Base-by-base conservation (phyloP, 208 protist species). In the Trypanosoma boissoni region DNA sequence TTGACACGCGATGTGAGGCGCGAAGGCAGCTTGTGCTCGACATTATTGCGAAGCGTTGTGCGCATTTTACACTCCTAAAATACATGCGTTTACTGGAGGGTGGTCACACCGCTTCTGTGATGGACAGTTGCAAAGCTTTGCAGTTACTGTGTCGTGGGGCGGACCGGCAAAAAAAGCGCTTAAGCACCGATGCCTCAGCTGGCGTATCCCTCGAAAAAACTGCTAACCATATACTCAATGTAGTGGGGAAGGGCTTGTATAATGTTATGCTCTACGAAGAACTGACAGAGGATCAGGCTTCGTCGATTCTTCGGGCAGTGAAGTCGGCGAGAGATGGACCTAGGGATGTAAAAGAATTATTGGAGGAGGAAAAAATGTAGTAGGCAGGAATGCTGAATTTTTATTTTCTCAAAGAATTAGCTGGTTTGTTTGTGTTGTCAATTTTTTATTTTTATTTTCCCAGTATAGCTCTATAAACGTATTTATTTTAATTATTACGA, bases 41-140 rank as follows among this genome's bases (percentile, higher is more conserved):
- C 24, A 66, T 91, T 24, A 64, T 91, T 7, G 78, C 69, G 2
- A 63, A 80, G 43, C 76, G 81, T 16, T 78, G 82, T 31, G 84
- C 73, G 0, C 82, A 94, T 61, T 64, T 94, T 27, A 78, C 80
- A 3, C 46, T 94, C 16, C 56, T 91, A 28, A 91, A 92, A 69
- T 89, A 88, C 52, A 56, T 94, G 16, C 83, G 81, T 44, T 53
- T 91, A 37, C 69, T 83, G 6, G 80, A 80, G 26, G 72, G 58
- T 23, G 67, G 69, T 23, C 74, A 94, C 52, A 49, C 58, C 0
- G 69, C 79, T 14, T 67, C 77, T 16, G 75, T 91, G 20, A 32
- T 85, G 3, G 84, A 90, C 57, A 78, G 80, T 65, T 88, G 86
- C 58, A 65, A 72, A 14, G 80, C 72, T 3, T 42, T 94, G 18